A percentile compares a stretch with the other conserved stretches of the same genome.
phyloP scores from a whole-genome alignment of 2,329 filamentous ascomycete genomes.

The Hortaea werneckii region DNA sequence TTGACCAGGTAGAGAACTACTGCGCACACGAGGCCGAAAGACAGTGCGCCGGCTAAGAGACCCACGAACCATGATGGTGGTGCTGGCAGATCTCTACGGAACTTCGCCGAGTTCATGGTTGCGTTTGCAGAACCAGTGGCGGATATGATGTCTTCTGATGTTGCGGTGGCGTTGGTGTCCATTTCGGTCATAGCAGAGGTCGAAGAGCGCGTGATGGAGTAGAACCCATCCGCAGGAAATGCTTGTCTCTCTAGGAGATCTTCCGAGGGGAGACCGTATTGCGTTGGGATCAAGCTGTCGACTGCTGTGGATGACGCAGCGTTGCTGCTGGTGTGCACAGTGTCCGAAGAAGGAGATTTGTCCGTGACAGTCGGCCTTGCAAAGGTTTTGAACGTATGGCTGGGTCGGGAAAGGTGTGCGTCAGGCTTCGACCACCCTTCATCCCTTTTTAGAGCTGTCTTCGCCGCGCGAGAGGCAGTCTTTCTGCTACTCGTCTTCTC shows the following conservation, averaged over 20 bases:
- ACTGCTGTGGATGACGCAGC: no score
- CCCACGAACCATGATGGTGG: constrained; percentile 6
- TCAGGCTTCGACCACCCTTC: no score
- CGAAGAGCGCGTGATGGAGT: not conserved
- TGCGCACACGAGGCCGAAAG: constrained; percentile 9
- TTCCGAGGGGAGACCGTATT: not conserved
- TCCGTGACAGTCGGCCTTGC: no score
- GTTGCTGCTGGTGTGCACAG: no score
- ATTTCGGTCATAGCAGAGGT: not conserved
- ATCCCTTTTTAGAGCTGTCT: no score
- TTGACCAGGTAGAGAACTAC: constrained; percentile 14
- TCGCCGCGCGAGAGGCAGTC: no score
- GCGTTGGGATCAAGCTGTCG: no score
- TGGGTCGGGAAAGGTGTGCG: no score
- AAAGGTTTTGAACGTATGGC: no score
- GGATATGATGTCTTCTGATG: not conserved
- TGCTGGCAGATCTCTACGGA: constrained; percentile 3
- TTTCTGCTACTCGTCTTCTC: no score
- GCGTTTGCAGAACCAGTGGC: not conserved
- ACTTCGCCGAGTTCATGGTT: not conserved
- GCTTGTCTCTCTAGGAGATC: not conserved
- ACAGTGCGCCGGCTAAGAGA: constrained; percentile 7
- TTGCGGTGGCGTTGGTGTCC: not conserved
- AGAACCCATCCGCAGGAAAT: not conserved
- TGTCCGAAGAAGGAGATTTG: no score